These are phyloP conservation scores for Xylaria nigripes DNA, from an alignment of 495 filamentous ascomycete species.

Conservation along the genomic window DNA sequence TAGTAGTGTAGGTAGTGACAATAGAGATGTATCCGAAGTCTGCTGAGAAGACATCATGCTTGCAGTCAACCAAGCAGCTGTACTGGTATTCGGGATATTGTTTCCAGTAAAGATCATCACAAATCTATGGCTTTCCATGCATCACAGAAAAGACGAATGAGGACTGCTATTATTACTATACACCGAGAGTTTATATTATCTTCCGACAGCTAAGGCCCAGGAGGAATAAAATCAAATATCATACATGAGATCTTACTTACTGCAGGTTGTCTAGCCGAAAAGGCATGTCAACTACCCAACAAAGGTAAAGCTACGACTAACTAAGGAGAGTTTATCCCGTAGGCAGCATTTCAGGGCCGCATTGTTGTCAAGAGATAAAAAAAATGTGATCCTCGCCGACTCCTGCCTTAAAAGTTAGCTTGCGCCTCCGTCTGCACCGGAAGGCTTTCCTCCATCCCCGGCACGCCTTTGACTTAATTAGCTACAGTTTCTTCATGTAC, in stretches of 20 bases:
- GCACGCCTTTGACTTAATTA: neutral
- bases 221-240: neutral
- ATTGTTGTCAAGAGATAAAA: neutral
- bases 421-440: neutral
- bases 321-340: neutral
- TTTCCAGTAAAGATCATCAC: no score
- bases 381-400: conserved; percentile 3
- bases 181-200: neutral
- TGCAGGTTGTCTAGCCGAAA: neutral
- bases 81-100: no score
- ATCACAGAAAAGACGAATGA: neutral
- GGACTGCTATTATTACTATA: neutral
- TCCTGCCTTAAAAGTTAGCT: conserved; percentile 11
- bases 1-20: no score
- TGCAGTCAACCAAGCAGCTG: no score
- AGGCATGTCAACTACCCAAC: neutral
- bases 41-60: no score
- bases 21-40: no score
- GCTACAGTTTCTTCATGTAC: neutral
- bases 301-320: neutral
- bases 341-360: neutral
- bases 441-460: neutral
- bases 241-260: neutral
- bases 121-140: neutral
- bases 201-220: neutral